Evolutionary conservation across 2,329 filamentous ascomycete genomes (phyloP).

Genomic region (Lasiodiplodia hormozganensis): DNA sequence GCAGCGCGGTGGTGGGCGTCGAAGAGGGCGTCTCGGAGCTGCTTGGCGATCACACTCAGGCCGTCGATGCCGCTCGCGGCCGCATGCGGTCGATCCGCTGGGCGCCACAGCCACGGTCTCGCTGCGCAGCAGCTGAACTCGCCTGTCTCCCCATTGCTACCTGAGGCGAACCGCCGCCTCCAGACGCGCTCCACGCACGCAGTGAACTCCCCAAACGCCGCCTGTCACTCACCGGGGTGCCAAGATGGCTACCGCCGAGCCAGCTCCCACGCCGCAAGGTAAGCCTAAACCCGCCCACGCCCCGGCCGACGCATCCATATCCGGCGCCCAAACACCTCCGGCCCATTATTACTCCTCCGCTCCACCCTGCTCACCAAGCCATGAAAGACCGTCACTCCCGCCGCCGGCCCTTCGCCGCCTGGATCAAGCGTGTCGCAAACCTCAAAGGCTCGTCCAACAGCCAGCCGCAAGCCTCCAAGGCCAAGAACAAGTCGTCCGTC

Average conservation of each 20-base stretch:
- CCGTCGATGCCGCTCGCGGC: slow-evolving; percentile 25
- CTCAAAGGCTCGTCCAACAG: slow-evolving; percentile 77
- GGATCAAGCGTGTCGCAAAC: slow-evolving; percentile 92
- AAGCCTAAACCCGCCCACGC: slow-evolving; percentile 36
- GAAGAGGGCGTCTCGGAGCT: slow-evolving; percentile 17
- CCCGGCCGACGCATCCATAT: slow-evolving; percentile 19
- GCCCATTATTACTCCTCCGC: slow-evolving; percentile 18
- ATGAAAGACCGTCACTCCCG: slow-evolving; percentile 72
- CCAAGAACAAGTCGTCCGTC: slow-evolving; percentile 57
- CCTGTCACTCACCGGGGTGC: slow-evolving; percentile 22
- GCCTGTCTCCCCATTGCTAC: slow-evolving; percentile 22
- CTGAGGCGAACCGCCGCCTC: slow-evolving; percentile 14
- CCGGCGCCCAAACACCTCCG: slow-evolving; percentile 21
- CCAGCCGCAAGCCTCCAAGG: slow-evolving; percentile 52
- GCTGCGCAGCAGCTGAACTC: slow-evolving; percentile 18
- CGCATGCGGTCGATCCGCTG: slow-evolving; percentile 26
- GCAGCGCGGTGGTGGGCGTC: slow-evolving; percentile 9
- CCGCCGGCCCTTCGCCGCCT: slow-evolving; percentile 85
- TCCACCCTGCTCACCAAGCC: slow-evolving; percentile 12
- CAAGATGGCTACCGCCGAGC: slow-evolving; percentile 54
- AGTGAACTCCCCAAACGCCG: slow-evolving; percentile 3
- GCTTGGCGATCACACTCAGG: slow-evolving; percentile 26
- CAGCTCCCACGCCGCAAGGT: slow-evolving; percentile 53
- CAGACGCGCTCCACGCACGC: slow-evolving; percentile 19
- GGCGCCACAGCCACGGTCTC: slow-evolving; percentile 24